phyloP scores from a whole-genome alignment of 164 flowering plant species.

The Vitis amurensis region DNA sequence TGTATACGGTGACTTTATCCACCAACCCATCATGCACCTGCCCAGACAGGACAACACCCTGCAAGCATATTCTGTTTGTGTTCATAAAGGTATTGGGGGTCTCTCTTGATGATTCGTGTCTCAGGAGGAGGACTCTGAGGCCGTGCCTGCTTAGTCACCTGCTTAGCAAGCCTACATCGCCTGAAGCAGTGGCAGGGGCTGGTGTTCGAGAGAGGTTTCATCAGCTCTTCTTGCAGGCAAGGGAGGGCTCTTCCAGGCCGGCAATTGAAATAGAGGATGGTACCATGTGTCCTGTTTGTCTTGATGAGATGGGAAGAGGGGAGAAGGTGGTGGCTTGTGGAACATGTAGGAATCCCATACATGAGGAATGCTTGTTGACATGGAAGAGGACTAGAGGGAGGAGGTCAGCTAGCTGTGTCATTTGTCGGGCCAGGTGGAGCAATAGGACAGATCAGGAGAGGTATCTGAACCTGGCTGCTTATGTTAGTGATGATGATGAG shows the following conservation, averaged over 20 bases:
- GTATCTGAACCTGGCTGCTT: constrained; percentile 74
- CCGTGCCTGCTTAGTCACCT: constrained; percentile 65
- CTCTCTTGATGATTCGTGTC: constrained; percentile 53
- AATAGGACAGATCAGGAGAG: constrained; percentile 39
- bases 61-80: constrained; percentile 90
- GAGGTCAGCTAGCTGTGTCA: constrained; percentile 62
- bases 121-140: constrained; percentile 52
- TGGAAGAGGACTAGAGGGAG: constrained; percentile 82
- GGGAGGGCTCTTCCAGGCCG: not conserved
- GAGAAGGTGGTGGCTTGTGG: constrained; percentile 57
- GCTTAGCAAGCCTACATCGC: constrained; percentile 40
- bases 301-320: constrained; percentile 59
- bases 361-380: constrained; percentile 61
- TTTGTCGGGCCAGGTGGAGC: constrained; percentile 86
- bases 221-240: constrained; percentile 29
- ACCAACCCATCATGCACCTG: constrained; percentile 69
- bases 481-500: constrained; percentile 34
- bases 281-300: constrained; percentile 69
- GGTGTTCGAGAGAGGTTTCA: constrained; percentile 55
- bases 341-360: constrained; percentile 67
- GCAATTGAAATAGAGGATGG: constrained; percentile 37
- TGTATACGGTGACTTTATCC: constrained; percentile 67
- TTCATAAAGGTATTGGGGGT: constrained; percentile 63
- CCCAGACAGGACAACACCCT: constrained; percentile 76
- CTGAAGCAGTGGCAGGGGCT: constrained; percentile 52